Evolutionary conservation across 805 yeast genomes (phyloP), one percentile per base, ranked within the genome.

Genomic region (Saccharomycopsis olivae): DNA sequence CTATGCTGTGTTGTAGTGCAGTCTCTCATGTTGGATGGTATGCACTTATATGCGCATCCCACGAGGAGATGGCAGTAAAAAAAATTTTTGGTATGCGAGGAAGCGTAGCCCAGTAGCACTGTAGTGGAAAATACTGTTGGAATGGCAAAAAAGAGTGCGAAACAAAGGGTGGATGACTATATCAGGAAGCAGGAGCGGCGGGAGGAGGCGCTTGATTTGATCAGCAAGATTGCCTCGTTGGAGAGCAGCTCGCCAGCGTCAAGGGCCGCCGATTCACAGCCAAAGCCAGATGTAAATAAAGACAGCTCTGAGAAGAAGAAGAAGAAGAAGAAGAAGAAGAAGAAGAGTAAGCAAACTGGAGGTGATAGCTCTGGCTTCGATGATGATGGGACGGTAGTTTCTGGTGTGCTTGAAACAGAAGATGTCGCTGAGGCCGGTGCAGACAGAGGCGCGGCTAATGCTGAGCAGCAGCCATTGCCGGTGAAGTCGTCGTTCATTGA

Each of bases 261-360:
- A 19, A 14, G 5, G n/a, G 5, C 30, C 5, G 30, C 14, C 10
- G 6, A 5, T 13, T 28, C 31, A 28, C 6, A 5, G n/a, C 31
- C 19, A 71, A 49, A 68, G 59, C 23, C 71, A 69, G 33, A 69
- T 82, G 47, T 84, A 83, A 55, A 61, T 89, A 37, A 73, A 71
- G 95, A 43, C 79, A 72, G 1, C 73, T 71, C 54, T 86, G 76
- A 2, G 71, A 68, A 50, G 78, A 72, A 21, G 81, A 87, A 87
- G 65, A 65, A 27, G 65, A 62, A 30, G 55, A 57, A 27, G 56
- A 59, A 38, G 44, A 50, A 31, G 64, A 61, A 36, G 52, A 49
- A 29, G 39, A 40, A 28, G 19, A 33, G 25, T n/a, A 45, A 38
- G 14, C 38, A 30, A 9, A 53, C 33, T 5, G 46, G 41, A 14